Evolutionary conservation across 306 rosid genomes (phyloP).

Genomic region (Gillenia trifoliata): DNA sequence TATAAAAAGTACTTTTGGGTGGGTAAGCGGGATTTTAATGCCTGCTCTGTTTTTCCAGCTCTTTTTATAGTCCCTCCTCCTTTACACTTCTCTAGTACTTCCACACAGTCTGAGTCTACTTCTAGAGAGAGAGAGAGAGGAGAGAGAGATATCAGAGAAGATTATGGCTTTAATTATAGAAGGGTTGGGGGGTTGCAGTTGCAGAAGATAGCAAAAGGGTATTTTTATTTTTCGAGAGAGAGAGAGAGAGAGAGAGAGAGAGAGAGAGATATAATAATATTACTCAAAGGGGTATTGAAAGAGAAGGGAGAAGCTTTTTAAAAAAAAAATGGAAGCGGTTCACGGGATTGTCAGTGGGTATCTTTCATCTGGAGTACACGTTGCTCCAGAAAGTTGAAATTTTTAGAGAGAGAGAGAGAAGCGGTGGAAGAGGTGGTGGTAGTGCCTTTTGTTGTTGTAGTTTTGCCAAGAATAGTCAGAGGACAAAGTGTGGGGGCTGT

Average conservation of each 20-base stretch:
- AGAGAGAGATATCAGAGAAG: constrained; percentile 22
- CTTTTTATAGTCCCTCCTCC: not conserved
- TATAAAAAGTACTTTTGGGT: constrained; percentile 37
- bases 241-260: not conserved
- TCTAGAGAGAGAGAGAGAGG: not conserved
- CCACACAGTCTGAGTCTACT: not conserved
- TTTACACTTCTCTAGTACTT: not conserved
- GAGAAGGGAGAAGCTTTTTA: not conserved
- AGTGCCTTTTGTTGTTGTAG: not conserved
- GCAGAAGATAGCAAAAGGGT: constrained; percentile 15
- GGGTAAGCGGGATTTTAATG: constrained; percentile 30
- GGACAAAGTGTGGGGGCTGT: constrained; percentile 14
- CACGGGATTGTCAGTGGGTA: constrained; percentile 60
- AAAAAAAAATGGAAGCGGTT: constrained; percentile 19
- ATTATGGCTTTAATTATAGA: constrained; percentile 40
- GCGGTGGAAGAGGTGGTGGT: not conserved
- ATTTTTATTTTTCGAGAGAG: not conserved
- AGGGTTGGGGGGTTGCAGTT: constrained; percentile 10
- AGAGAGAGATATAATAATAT: not conserved
- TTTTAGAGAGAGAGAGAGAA: not conserved
- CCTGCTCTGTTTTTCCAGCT: constrained; percentile 11
- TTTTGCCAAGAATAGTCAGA: constrained; percentile 12
- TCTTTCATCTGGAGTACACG: constrained; percentile 58
- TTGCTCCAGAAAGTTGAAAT: constrained; percentile 58
- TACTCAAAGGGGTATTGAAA: constrained; percentile 31